A percentile compares a stretch with the other conserved stretches of the same genome.
Evolutionary conservation across 805 yeast genomes (phyloP).

Genomic region (Candida qinlingensis): DNA sequence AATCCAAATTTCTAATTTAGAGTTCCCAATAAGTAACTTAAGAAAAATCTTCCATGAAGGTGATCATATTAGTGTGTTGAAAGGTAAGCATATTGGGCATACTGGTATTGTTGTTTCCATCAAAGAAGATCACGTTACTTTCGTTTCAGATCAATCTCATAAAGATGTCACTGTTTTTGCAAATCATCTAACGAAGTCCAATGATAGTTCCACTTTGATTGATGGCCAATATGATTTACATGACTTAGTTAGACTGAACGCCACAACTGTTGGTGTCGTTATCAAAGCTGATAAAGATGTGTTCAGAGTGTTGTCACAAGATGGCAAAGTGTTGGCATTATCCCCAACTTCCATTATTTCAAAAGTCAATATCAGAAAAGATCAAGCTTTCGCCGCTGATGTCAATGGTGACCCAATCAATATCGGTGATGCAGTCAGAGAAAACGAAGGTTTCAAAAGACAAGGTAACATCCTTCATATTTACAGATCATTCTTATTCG

Average conservation of each 20-base stretch:
- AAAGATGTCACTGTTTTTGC: slow-evolving; percentile 91
- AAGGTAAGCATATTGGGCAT: slow-evolving; percentile 89
- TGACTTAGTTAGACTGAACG: slow-evolving; percentile 83
- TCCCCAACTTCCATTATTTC: slow-evolving; percentile 80
- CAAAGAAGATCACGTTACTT: slow-evolving; percentile 78
- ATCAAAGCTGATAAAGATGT: slow-evolving; percentile 86
- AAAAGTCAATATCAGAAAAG: slow-evolving; percentile 57
- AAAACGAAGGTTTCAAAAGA: slow-evolving; percentile 73
- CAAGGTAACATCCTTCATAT: slow-evolving; percentile 87
- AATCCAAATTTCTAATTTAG: slow-evolving; percentile 50
- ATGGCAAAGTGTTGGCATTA: slow-evolving; percentile 68
- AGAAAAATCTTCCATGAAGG: slow-evolving; percentile 86
- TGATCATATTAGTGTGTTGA: slow-evolving; percentile 90
- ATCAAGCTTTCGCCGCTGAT: slow-evolving; percentile 83
- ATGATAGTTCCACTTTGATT: slow-evolving; percentile 77
- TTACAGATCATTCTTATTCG: slow-evolving; percentile 71
- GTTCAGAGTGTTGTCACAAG: slow-evolving; percentile 73
- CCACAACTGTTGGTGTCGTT: slow-evolving; percentile 83
- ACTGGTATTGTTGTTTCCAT: slow-evolving; percentile 89
- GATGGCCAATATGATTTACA: slow-evolving; percentile 79
- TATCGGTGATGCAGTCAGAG: slow-evolving; percentile 91
- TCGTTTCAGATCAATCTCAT: slow-evolving; percentile 83
- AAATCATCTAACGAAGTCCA: slow-evolving; percentile 82
- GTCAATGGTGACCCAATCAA: slow-evolving; percentile 76
- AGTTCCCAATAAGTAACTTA: slow-evolving; percentile 75